phyloP scores from a whole-genome alignment of 73 alveolate species.

The Paramecium biaurelia region DNA sequence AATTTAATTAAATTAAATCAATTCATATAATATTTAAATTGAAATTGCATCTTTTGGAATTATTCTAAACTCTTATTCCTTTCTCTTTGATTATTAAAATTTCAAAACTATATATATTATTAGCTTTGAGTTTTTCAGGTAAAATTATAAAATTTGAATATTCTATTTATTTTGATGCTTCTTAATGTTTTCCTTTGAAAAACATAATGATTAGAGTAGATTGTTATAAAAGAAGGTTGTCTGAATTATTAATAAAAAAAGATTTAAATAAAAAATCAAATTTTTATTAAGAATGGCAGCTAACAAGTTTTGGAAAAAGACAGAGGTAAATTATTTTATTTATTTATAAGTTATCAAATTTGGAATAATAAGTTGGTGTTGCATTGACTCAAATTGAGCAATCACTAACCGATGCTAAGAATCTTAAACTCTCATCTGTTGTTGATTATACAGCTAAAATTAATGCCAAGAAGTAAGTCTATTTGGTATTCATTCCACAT shows the following conservation, averaged over 20 bases:
- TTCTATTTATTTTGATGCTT: neutral
- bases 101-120: too few species aligned
- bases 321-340: neutral
- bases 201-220: neutral
- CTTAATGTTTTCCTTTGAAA: neutral
- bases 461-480: conserved; percentile 25
- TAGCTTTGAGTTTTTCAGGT: neutral
- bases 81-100: neutral
- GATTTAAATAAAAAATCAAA: conserved; percentile 26
- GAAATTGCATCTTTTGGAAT: too few species aligned
- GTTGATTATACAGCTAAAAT: conserved; percentile 12
- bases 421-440: conserved; percentile 11
- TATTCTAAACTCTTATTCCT: neutral
- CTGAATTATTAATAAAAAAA: conserved; percentile 1
- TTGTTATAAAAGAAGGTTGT: neutral
- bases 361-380: conserved; percentile 50
- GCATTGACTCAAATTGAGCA: conserved; percentile 7
- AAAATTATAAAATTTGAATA: neutral
- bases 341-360: neutral
- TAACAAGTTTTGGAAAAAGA: conserved; percentile 33
- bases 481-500: conserved; percentile 2
- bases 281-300: conserved; percentile 34
- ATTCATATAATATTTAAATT: too few species aligned
- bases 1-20: neutral
- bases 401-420: conserved; percentile 11